Evolutionary conservation across 148 eudicot genomes (phyloP).

Genomic region (Vaccinium corymbosum): DNA sequence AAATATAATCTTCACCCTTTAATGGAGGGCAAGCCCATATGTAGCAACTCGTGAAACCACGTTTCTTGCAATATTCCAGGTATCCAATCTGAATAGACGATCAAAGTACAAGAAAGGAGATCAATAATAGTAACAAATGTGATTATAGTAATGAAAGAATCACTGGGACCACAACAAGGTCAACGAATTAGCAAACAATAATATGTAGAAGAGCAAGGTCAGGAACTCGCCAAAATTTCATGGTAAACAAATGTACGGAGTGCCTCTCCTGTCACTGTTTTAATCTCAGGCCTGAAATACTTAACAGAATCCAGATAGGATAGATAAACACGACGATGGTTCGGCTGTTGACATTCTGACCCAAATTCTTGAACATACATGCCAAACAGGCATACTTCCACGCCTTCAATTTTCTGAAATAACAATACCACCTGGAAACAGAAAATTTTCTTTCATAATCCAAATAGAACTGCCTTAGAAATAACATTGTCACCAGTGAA

Average conservation of each 20-base stretch:
- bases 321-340: constrained; percentile 91
- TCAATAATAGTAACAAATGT: neutral
- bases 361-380: constrained; percentile 99
- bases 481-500: neutral
- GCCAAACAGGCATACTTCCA: constrained; percentile 96
- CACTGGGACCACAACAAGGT: constrained; percentile 1
- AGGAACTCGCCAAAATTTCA: constrained; percentile 79
- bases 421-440: constrained; percentile 71
- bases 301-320: constrained; percentile 98
- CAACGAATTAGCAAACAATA: neutral
- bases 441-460: neutral
- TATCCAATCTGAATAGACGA: constrained; percentile 73
- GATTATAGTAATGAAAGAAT: neutral
- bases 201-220: neutral
- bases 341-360: constrained; percentile 83
- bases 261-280: constrained; percentile 86
- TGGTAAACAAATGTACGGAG: constrained; percentile 96
- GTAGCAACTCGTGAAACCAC: constrained; percentile 95
- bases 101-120: constrained; percentile 13
- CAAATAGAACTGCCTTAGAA: neutral
- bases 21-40: constrained; percentile 99
- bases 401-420: constrained; percentile 97
- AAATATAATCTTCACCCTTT: constrained; percentile 98
- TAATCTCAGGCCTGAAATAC: constrained; percentile 91
- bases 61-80: constrained; percentile 86